Conservation (phyloP, 2,329 filamentous ascomycete genomes). For the Capronia coronata region DNA sequence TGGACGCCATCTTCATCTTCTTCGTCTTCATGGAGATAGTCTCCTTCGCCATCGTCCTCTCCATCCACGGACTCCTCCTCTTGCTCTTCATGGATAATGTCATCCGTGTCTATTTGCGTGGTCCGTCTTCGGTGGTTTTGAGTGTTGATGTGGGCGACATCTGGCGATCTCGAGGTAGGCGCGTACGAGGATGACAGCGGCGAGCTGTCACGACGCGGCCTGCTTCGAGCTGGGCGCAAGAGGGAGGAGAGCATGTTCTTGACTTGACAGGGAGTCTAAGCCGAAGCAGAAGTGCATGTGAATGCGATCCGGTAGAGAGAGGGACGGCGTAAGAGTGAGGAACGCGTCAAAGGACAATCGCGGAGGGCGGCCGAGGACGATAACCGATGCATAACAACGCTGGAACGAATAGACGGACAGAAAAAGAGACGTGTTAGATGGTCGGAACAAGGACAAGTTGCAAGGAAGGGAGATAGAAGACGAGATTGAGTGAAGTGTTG, state of each 20-base stretch:
- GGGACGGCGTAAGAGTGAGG: not conserved
- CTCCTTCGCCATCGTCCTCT: conserved; percentile 34
- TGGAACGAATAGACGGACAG: not conserved
- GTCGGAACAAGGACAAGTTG: too few relatives aligned
- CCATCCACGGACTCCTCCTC: conserved; percentile 19
- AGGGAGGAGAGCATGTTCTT: conserved; percentile 20
- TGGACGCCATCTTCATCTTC: conserved; percentile 32
- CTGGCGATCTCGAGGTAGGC: conserved; percentile 17
- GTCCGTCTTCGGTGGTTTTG: conserved; percentile 6
- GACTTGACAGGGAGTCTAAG: not conserved
- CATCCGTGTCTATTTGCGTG: not conserved
- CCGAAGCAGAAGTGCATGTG: not conserved
- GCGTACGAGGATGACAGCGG: conserved; percentile 32
- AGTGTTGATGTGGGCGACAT: conserved; percentile 17
- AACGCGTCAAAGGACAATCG: conserved; percentile 1
- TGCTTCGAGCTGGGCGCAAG: conserved; percentile 12
- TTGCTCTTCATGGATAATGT: conserved; percentile 8
- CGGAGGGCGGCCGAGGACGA: not conserved
- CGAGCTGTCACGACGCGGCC: conserved; percentile 25
- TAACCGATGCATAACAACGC: not conserved
- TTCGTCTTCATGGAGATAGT: conserved; percentile 29
- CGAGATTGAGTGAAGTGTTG: conserved; percentile 1
- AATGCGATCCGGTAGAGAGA: too few relatives aligned
- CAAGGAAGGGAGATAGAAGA: not conserved
- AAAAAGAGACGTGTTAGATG: not conserved